Conservation (phyloP, 805 yeast genomes). For the Metschnikowia gelsemii region DNA sequence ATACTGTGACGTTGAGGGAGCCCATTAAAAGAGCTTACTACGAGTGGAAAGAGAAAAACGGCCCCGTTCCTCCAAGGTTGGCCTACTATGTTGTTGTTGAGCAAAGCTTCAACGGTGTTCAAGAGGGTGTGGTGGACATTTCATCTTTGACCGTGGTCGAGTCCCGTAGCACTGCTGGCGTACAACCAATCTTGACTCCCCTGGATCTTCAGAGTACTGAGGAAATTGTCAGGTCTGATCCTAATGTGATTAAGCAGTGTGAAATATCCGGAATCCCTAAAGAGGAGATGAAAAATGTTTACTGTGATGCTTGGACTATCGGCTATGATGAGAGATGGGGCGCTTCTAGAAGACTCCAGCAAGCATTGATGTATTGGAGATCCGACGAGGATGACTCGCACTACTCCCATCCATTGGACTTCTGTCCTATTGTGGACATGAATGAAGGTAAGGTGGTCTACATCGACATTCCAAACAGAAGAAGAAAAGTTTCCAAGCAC, state of each 20-base stretch:
- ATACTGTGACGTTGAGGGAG: slow-evolving; percentile 69
- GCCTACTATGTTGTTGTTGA: slow-evolving; percentile 66
- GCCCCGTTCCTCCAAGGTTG: slow-evolving; percentile 65
- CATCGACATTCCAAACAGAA: slow-evolving; percentile 72
- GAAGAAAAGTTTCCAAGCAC: slow-evolving; percentile 68
- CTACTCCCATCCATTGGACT: slow-evolving; percentile 74
- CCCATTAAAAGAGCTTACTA: slow-evolving; percentile 64
- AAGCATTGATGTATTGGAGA: slow-evolving; percentile 78
- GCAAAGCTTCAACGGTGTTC: slow-evolving; percentile 57
- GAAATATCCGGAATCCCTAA: slow-evolving; percentile 66
- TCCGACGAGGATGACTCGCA: slow-evolving; percentile 74
- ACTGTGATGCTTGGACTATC: slow-evolving; percentile 70
- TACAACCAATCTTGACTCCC: slow-evolving; percentile 73
- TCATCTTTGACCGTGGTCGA: slow-evolving; percentile 47
- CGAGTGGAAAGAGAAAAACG: slow-evolving; percentile 61
- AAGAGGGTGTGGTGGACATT: slow-evolving; percentile 69
- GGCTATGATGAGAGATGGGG: slow-evolving; percentile 81
- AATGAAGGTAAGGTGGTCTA: slow-evolving; percentile 64
- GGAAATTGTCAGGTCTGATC: slow-evolving; percentile 65
- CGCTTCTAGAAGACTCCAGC: slow-evolving; percentile 69
- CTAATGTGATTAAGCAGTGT: slow-evolving; percentile 71
- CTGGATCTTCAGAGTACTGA: slow-evolving; percentile 65
- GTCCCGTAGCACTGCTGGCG: slow-evolving; percentile 52
- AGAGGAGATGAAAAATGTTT: slow-evolving; percentile 56
- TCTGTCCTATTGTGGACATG: slow-evolving; percentile 79